These are phyloP conservation scores for Casuarina cunninghamiana DNA, from an alignment of 306 rosid species.

Conservation along the genomic window DNA sequence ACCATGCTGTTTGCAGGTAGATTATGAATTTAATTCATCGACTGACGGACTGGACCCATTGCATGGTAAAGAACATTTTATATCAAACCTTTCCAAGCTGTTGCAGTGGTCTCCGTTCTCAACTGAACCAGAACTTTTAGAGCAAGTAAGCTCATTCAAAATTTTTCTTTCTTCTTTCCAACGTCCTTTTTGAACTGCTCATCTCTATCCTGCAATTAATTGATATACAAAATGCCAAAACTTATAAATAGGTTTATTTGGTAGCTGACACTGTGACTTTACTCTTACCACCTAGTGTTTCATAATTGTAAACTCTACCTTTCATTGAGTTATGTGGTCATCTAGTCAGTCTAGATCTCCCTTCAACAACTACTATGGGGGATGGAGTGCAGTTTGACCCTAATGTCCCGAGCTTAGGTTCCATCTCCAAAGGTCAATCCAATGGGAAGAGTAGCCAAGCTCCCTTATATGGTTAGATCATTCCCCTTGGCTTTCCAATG, in stretches of 20 bases:
- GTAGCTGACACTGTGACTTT: background rate
- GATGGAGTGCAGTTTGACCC: no score
- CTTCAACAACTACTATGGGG: background rate
- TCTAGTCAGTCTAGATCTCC: background rate
- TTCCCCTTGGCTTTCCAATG: no score
- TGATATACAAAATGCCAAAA: no score
- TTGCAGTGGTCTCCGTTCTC: slow-evolving; percentile 89
- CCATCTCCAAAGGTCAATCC: no score
- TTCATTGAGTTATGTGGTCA: background rate
- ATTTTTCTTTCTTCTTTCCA: slow-evolving; percentile 4
- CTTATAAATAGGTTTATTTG: background rate
- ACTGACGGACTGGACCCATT: slow-evolving; percentile 49
- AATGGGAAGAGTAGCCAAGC: no score
- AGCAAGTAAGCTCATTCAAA: slow-evolving; percentile 57
- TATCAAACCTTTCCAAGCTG: slow-evolving; percentile 62
- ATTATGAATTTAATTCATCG: slow-evolving; percentile 56
- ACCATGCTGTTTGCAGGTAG: slow-evolving; percentile 64
- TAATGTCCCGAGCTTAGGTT: no score
- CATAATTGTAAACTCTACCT: background rate
- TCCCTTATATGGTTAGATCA: no score
- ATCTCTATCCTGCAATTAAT: background rate
- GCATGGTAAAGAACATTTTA: slow-evolving; percentile 63
- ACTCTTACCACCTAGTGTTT: background rate
- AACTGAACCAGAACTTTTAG: slow-evolving; percentile 77
- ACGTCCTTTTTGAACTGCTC: background rate